Conservation (phyloP, 1,284 basidiomycete species). For the Xerocomus nothofagi region DNA sequence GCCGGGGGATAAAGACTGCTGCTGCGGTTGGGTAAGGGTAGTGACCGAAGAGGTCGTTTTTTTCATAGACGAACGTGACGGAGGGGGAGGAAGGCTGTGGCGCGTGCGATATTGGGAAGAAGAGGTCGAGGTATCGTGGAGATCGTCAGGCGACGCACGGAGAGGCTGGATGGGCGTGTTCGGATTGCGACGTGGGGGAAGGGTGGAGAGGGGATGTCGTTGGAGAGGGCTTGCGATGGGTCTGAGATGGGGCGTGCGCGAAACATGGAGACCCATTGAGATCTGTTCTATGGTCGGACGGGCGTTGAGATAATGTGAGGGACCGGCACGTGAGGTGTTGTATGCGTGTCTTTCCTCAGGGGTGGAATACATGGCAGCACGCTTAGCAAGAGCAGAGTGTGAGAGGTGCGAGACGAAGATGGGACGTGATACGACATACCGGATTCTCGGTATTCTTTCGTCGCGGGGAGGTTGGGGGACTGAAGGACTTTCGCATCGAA, state of each 20-base stretch:
- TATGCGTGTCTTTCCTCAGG: constrained; percentile 43
- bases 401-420: constrained; percentile 6
- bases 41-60: constrained; percentile 38
- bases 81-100: constrained; percentile 49
- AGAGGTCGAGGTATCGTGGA: constrained; percentile 25
- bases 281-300: constrained; percentile 73
- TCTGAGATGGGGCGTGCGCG: constrained; percentile 67
- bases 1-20: constrained; percentile 34
- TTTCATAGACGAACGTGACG: constrained; percentile 61
- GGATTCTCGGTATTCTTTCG: constrained; percentile 15
- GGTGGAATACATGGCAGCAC: constrained; percentile 52
- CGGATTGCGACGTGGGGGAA: constrained; percentile 21
- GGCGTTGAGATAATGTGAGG: constrained; percentile 43
- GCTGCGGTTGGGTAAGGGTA: constrained; percentile 39
- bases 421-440: constrained; percentile 17
- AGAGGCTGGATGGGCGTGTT: constrained; percentile 9
- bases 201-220: constrained; percentile 19
- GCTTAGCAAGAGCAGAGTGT: constrained; percentile 20
- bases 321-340: constrained; percentile 34
- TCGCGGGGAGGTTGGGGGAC: constrained; percentile 21
- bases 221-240: constrained; percentile 28
- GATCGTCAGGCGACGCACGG: constrained; percentile 14
- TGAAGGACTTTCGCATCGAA: constrained; percentile 35
- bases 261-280: constrained; percentile 73
- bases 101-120: constrained; percentile 31